Evolutionary conservation across 305 asterid genomes (phyloP).

Genomic region (Fraxinus albicans): DNA sequence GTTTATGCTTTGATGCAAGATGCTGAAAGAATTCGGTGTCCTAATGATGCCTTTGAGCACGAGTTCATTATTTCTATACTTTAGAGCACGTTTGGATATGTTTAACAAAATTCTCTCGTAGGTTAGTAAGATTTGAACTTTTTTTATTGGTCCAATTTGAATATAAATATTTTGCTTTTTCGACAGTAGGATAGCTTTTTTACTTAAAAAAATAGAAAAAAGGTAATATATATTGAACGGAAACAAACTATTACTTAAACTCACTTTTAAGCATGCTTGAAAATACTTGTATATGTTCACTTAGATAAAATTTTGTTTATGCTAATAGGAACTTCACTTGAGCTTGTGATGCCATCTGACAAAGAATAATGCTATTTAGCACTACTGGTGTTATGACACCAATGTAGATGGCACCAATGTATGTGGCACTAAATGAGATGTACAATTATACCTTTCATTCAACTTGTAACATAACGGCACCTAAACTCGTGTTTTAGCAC

Average conservation of each 20-base stretch:
- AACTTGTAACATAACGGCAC: not conserved
- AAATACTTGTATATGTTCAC: not conserved
- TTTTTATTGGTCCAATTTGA: not conserved
- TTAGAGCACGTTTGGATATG: not conserved
- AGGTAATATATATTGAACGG: not conserved
- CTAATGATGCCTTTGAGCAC: constrained; percentile 4
- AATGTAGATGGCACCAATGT: not conserved
- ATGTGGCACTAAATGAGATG: not conserved
- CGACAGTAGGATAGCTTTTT: not conserved
- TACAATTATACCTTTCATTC: not conserved
- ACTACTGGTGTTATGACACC: not conserved
- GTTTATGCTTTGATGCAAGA: constrained; percentile 1
- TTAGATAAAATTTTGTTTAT: not conserved
- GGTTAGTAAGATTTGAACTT: not conserved
- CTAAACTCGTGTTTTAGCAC: not conserved
- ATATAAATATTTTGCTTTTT: not conserved
- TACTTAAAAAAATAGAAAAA: not conserved
- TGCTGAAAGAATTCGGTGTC: not conserved
- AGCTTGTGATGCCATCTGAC: not conserved
- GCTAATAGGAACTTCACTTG: not conserved
- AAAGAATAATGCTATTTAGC: not conserved
- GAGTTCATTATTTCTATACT: not conserved
- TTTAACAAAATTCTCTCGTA: not conserved
- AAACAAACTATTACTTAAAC: not conserved
- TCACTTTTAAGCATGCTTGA: not conserved